Base-by-base conservation (phyloP, 495 filamentous ascomycete species). In the Achaetomiella virescens region DNA sequence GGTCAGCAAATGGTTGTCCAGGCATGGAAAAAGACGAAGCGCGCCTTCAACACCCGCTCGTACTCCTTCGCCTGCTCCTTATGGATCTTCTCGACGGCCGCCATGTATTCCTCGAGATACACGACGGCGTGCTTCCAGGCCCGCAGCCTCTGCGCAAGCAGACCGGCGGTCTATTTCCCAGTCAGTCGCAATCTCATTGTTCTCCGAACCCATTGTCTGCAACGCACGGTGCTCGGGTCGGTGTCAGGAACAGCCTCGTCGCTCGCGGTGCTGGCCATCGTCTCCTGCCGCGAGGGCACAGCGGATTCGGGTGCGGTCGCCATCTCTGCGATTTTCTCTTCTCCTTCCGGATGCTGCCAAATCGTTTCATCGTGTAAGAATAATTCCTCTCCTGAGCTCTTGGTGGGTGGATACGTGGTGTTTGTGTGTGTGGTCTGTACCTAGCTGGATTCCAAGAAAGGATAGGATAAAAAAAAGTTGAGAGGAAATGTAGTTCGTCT, bases 81-180 rank as follows among this genome's bases (percentile, higher is more conserved):
- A 60, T 96, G 82, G 37, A 88, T 73, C 76, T 90, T 96, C 67
- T 95, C 90, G 21, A 87, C 89, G 11, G 84, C 82, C 37, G 73
- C 70, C 58, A 98, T 80, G 67, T 97, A 98, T 48, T 91, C 88
- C 70, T 97, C 91, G 25, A 98, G 73, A 67, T 96, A 91, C 50
- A 75, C 87, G 51, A 90, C 87, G 58, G 90, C 89, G 68, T 98
- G 95, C 66, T 97, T 98, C 88, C 89, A 98, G 33, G 95, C 95
- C 59, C 84, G 84, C 52, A 97, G 78, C 52, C 93, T 84, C 72
- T 97, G 86, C 18, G 86, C 74, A 48, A 98, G 83, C 22, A 97
- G 77, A 51, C 80, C 84, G 38, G 87, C 84, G 12, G 87, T 86
- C 81, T 92, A 41, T 41, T 15, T 3, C 18, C 6, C 33, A 40